phyloP scores from a whole-genome alignment of 2,329 filamentous ascomycete genomes.

The Mycogone perniciosa region DNA sequence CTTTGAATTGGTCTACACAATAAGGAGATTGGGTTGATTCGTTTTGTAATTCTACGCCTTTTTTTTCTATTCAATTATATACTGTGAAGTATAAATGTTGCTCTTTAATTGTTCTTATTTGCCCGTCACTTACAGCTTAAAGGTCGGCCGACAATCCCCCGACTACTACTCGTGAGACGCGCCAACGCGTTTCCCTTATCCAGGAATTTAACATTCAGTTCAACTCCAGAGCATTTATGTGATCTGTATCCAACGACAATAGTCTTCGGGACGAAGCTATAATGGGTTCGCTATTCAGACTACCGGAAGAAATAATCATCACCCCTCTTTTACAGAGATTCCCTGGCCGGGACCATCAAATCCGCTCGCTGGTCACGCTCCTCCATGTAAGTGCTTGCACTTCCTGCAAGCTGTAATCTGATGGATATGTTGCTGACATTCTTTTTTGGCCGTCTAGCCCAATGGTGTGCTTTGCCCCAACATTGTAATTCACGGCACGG shows the following conservation, averaged over 20 bases:
- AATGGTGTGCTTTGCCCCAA: constrained; percentile 63
- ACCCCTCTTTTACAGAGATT: constrained; percentile 41
- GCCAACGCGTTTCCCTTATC: too few species aligned
- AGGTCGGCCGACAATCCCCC: too few species aligned
- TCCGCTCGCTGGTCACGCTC: constrained; percentile 51
- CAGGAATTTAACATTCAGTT: too few species aligned
- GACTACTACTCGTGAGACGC: too few species aligned
- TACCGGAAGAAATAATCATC: constrained; percentile 47
- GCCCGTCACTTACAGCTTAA: too few species aligned
- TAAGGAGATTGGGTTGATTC: too few species aligned
- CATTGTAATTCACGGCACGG: constrained; percentile 74
- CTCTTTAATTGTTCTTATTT: too few species aligned
- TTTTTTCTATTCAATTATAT: too few species aligned
- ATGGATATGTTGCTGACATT: not conserved
- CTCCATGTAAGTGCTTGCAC: constrained; percentile 36
- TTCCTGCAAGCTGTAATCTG: not conserved
- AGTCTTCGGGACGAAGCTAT: not conserved
- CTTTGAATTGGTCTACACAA: too few species aligned
- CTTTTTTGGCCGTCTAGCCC: constrained; percentile 37
- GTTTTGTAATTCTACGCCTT: too few species aligned
- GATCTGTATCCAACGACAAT: not conserved
- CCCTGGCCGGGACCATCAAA: constrained; percentile 54
- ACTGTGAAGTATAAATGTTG: too few species aligned
- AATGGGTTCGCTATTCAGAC: constrained; percentile 30
- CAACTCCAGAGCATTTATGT: too few species aligned